Base-by-base conservation (phyloP, 768 basidiomycete species). In the Tricholoma saponaceum region DNA sequence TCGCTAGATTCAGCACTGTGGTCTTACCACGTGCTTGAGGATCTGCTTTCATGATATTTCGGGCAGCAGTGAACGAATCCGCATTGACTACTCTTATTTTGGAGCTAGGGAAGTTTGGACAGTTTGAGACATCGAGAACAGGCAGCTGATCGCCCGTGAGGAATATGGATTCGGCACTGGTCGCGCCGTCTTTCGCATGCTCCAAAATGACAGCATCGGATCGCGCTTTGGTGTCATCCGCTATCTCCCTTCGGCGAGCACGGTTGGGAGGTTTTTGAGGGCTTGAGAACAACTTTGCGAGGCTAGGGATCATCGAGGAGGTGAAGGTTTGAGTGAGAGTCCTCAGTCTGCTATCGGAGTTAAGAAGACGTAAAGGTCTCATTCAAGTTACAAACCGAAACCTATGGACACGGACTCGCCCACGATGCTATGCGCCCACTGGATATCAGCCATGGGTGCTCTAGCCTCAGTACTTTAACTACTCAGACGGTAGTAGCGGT, bases 1-100 rank as follows among this genome's bases (percentile, higher is more conserved):
- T 76, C 0, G 77, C 77, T 4, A 79, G 65, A 52, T 75, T 79
- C 16, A 76, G 67, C 4, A 78, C 74, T 13, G 72, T 67, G 2
- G 63, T 67, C 46, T 69, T 74, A 0, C 68, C 66, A 9, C 50
- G 55, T 10, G 69, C 66, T 6, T 65, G 61, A 9, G 62, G 61
- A n/a, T 66, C 52, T 46, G 64, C 60, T n/a, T 61, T 52, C 16
- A 77, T 60, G 33, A 75, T 57, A 9, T 65, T 35, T 5, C 77
- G 61, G 5, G 77, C 76, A 12, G 64, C 63, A 0, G 70, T 67
- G 62, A 76, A 78, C 2, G 77, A 61, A 57, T 78, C 78, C 5
- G 65, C 64, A 39, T 76, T 75, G 52, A 73, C 52, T 12, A 78
- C 58, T 20, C 44, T 53, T 16, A 77, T 63, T 16, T 60, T 33